These are phyloP conservation scores for Lasiosphaeria ovina DNA, from an alignment of 495 filamentous ascomycete genomes.

Conservation along the genomic window DNA sequence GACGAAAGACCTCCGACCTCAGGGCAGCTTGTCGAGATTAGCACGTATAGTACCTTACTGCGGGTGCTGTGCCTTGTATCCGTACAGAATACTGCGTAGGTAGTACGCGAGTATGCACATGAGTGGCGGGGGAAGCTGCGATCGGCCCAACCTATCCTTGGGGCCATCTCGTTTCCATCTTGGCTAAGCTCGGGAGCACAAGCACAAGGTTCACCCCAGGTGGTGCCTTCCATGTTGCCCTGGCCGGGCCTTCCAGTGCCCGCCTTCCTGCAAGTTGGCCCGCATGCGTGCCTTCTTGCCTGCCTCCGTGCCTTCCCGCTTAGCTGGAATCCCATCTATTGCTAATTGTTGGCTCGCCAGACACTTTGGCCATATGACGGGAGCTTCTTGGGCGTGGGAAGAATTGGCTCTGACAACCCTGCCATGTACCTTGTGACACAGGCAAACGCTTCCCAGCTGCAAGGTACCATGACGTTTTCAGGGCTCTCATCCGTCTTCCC, in stretches of 20 bases:
- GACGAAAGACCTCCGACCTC: too few relatives aligned
- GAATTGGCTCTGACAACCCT: background rate
- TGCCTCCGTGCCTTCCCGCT: background rate
- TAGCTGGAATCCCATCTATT: too few relatives aligned
- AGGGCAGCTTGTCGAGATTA: too few relatives aligned
- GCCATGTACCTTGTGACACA: too few relatives aligned
- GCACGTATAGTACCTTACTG: too few relatives aligned
- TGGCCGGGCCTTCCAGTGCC: background rate
- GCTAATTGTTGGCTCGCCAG: background rate
- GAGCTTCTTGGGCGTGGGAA: background rate
- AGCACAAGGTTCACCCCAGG: background rate
- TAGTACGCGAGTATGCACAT: background rate
- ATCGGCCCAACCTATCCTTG: background rate
- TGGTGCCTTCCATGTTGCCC: background rate
- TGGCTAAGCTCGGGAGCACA: constrained; percentile 1
- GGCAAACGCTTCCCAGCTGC: too few relatives aligned
- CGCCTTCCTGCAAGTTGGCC: background rate
- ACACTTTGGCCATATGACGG: background rate
- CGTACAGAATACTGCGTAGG: too few relatives aligned
- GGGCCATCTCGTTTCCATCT: background rate
- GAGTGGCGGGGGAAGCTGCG: background rate
- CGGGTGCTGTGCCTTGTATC: too few relatives aligned
- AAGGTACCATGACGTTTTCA: too few relatives aligned
- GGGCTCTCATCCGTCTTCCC: too few relatives aligned
- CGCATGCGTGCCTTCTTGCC: background rate